Conservation (phyloP, 768 basidiomycete genomes). For the Boletellus ananas region DNA sequence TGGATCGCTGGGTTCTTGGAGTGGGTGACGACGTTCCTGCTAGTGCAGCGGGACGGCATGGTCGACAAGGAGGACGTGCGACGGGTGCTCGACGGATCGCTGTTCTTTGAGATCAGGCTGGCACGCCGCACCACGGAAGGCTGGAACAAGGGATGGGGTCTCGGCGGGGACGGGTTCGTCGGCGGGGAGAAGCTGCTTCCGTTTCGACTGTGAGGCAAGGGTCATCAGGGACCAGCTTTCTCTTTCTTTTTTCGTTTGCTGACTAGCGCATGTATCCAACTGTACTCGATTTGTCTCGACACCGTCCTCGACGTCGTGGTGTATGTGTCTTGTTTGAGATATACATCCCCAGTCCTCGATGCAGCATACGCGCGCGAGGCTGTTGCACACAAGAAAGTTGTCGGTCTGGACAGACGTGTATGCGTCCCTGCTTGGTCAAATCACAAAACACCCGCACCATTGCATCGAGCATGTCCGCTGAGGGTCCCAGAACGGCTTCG, state of each 20-base stretch:
- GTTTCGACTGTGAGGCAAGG: slow-evolving; percentile 20
- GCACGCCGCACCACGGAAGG: slow-evolving; percentile 18
- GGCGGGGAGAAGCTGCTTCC: slow-evolving; percentile 29
- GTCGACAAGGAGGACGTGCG: slow-evolving; percentile 42
- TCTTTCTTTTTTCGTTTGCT: neutral
- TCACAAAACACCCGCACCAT: slow-evolving; percentile 30
- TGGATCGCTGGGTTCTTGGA: slow-evolving; percentile 35
- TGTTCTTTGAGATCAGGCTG: slow-evolving; percentile 34
- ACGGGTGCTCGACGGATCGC: slow-evolving; percentile 39
- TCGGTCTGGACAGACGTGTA: too few species aligned
- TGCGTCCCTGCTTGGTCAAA: too few species aligned
- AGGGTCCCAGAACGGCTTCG: slow-evolving; percentile 49
- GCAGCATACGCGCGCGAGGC: too few species aligned
- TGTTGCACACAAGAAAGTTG: slow-evolving; percentile 25
- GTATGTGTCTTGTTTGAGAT: too few species aligned
- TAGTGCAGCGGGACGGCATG: slow-evolving; percentile 38
- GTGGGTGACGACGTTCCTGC: slow-evolving; percentile 36
- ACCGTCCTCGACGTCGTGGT: neutral
- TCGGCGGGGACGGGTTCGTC: slow-evolving; percentile 31
- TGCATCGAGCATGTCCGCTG: slow-evolving; percentile 37
- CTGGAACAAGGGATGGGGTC: slow-evolving; percentile 30
- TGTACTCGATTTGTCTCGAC: slow-evolving; percentile 3
- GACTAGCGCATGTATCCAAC: neutral
- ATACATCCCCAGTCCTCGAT: too few species aligned
- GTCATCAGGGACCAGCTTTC: slow-evolving; percentile 1